A percentile compares a stretch with the other conserved stretches of the same genome.
Evolutionary conservation across 2,329 filamentous ascomycete genomes (phyloP).

Genomic region (Ilyonectria sp.): DNA sequence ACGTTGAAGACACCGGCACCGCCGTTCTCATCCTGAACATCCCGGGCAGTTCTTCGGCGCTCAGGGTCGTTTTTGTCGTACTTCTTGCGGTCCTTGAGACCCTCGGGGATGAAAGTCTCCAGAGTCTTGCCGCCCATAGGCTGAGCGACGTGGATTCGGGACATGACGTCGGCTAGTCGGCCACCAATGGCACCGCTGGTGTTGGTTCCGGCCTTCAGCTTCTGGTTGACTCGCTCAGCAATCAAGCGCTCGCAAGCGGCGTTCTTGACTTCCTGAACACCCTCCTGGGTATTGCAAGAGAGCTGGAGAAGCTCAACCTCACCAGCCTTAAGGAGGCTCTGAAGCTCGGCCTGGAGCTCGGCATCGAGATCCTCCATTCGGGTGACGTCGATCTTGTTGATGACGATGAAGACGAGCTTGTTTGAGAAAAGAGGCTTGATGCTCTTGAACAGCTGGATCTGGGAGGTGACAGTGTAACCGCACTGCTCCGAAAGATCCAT

Average conservation of each 20-base stretch:
- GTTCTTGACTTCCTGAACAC: slow-evolving; percentile 95
- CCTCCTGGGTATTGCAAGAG: slow-evolving; percentile 95
- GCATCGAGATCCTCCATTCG: slow-evolving; percentile 88
- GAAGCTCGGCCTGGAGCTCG: slow-evolving; percentile 83
- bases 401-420: slow-evolving; percentile 95
- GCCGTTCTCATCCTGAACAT: slow-evolving; percentile 92
- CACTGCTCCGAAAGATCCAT: slow-evolving; percentile 98
- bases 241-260: slow-evolving; percentile 93
- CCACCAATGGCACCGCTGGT: slow-evolving; percentile 82
- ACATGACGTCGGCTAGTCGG: slow-evolving; percentile 90
- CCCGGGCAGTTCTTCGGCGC: slow-evolving; percentile 83
- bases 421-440: slow-evolving; percentile 98
- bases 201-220: slow-evolving; percentile 91
- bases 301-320: slow-evolving; percentile 95
- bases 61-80: slow-evolving; percentile 94
- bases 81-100: slow-evolving; percentile 84
- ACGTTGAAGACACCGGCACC: slow-evolving; percentile 97
- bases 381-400: slow-evolving; percentile 98
- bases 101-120: slow-evolving; percentile 92
- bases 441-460: slow-evolving; percentile 95
- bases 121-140: slow-evolving; percentile 85
- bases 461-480: slow-evolving; percentile 91
- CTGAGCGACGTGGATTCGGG: slow-evolving; percentile 96
- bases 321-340: slow-evolving; percentile 85
- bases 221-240: slow-evolving; percentile 93